phyloP scores from a whole-genome alignment of 1,284 basidiomycete species.

The Cryptococcus jaspeensis region DNA sequence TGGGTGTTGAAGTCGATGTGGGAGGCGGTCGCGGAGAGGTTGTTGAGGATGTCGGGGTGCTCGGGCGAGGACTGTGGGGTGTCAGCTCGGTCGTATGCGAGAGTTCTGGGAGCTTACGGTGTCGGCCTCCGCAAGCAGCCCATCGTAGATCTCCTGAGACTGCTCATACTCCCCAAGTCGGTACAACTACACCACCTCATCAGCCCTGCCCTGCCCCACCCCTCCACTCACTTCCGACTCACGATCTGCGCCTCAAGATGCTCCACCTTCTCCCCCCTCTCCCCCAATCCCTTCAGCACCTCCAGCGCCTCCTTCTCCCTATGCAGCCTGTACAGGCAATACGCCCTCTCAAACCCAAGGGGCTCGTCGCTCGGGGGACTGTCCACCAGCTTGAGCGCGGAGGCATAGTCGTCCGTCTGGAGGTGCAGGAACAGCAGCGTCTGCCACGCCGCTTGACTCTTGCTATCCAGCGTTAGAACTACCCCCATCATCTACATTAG shows the following conservation, averaged over 20 bases:
- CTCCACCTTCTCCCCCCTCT: slow-evolving; percentile 62
- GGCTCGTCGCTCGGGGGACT: slow-evolving; percentile 25
- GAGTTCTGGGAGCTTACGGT: slow-evolving; percentile 54
- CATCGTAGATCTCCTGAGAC: slow-evolving; percentile 72
- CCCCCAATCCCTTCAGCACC: slow-evolving; percentile 56
- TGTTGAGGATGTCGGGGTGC: slow-evolving; percentile 77
- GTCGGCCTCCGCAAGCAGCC: slow-evolving; percentile 70
- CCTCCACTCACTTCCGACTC: slow-evolving; percentile 36
- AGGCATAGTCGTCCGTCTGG: slow-evolving; percentile 68
- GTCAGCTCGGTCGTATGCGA: slow-evolving; percentile 4
- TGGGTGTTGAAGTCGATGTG: slow-evolving; percentile 77
- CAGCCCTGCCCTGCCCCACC: not conserved
- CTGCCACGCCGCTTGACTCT: slow-evolving; percentile 67
- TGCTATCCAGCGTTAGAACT: slow-evolving; percentile 71
- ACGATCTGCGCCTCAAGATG: slow-evolving; percentile 85
- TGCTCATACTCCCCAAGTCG: slow-evolving; percentile 69
- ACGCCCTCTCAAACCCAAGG: slow-evolving; percentile 68
- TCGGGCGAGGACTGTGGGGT: slow-evolving; percentile 72
- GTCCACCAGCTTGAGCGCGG: slow-evolving; percentile 51
- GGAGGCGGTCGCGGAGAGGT: slow-evolving; percentile 71
- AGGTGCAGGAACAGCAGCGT: slow-evolving; percentile 78
- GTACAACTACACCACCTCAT: slow-evolving; percentile 53
- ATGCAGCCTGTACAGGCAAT: slow-evolving; percentile 76
- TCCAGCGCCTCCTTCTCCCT: slow-evolving; percentile 64
- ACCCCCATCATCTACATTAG: slow-evolving; percentile 4